A percentile compares a stretch with the other conserved stretches of the same genome.
Evolutionary conservation across 176 grass and related monocot species (phyloP).

Genomic region (Triticum monococcum): DNA sequence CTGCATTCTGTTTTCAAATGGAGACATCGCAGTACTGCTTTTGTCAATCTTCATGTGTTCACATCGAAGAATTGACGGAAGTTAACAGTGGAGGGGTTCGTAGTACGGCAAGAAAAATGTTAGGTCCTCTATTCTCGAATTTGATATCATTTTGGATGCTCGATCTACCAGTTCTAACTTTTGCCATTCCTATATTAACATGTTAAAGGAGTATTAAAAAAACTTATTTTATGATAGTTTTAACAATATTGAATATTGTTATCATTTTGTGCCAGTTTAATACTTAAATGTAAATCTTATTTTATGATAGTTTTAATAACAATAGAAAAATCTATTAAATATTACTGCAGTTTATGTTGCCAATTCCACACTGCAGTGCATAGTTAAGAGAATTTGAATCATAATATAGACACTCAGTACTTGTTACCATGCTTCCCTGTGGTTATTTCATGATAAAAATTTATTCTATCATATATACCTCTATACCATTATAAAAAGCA

Average conservation of each 20-base stretch:
- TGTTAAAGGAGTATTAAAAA: not conserved
- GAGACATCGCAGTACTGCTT: not conserved
- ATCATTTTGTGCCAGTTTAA: not conserved
- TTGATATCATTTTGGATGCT: not conserved
- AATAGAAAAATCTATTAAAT: no score
- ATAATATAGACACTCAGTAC: not conserved
- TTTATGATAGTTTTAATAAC: no score
- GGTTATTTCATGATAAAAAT: not conserved
- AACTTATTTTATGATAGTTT: not conserved
- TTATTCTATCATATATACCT: no score
- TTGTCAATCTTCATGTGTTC: constrained; percentile 17
- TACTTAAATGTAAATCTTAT: not conserved
- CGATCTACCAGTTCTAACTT: not conserved
- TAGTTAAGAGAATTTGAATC: not conserved
- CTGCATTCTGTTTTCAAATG: not conserved
- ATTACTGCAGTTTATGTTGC: not conserved
- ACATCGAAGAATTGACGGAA: not conserved
- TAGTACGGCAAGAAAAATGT: not conserved
- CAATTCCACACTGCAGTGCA: not conserved
- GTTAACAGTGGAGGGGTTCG: not conserved
- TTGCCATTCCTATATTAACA: not conserved
- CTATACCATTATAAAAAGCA: no score
- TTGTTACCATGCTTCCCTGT: not conserved
- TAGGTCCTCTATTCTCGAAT: not conserved
- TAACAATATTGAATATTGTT: not conserved